Conservation (phyloP, 208 protist genomes). For the Crithidia fasciculata region DNA sequence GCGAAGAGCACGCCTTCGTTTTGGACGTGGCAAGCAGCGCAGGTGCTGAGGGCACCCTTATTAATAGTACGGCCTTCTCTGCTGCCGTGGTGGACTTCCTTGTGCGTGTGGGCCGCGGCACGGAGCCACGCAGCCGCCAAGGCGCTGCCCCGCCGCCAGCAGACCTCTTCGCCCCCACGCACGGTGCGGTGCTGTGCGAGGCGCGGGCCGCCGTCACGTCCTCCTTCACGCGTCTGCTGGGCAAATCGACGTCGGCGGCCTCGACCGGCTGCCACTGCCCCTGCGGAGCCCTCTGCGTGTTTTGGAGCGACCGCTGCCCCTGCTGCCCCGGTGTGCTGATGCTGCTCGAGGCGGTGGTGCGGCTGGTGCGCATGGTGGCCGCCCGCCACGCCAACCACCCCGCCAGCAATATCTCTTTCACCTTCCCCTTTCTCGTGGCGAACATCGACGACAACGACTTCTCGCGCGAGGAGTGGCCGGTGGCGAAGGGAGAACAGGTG, state of each 20-base stretch:
- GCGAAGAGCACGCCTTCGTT: conserved; percentile 40
- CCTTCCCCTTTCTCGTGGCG: conserved; percentile 53
- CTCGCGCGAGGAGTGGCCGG: conserved; percentile 51
- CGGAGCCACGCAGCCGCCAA: conserved; percentile 42
- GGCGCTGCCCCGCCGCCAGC: conserved; percentile 34
- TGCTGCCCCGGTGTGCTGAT: conserved; percentile 60
- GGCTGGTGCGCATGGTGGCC: conserved; percentile 34
- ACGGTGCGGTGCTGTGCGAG: conserved; percentile 43
- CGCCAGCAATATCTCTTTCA: conserved; percentile 11
- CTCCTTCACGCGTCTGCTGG: conserved; percentile 34
- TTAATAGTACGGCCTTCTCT: background rate
- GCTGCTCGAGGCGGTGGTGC: conserved; percentile 55
- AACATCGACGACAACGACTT: conserved; percentile 81
- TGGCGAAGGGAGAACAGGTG: conserved; percentile 28
- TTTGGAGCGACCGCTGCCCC: conserved; percentile 69
- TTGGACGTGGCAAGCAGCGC: conserved; percentile 4
- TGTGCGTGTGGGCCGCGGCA: conserved; percentile 25
- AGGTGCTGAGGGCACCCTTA: background rate
- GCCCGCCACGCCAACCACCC: conserved; percentile 21
- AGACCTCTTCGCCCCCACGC: conserved; percentile 32
- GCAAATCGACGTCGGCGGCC: background rate
- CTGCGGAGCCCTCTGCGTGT: conserved; percentile 49
- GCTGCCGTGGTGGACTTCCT: conserved; percentile 34
- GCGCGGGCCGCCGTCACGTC: conserved; percentile 40
- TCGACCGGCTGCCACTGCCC: background rate